These are phyloP conservation scores for Cnidoscolus chayamansa DNA, from an alignment of 441 rosid species.

Conservation along the genomic window DNA sequence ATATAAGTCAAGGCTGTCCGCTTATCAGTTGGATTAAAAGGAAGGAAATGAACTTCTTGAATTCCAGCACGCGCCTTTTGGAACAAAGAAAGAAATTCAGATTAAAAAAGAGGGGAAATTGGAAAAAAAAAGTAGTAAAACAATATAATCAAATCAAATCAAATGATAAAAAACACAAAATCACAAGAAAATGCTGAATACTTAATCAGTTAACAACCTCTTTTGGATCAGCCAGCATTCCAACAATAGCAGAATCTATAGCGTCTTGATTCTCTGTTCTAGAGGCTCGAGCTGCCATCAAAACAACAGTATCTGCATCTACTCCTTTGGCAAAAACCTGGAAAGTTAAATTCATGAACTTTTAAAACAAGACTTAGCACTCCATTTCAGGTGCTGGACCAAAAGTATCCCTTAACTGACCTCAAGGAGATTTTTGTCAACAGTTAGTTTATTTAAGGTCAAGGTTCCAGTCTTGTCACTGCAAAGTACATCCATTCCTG, in stretches of 20 bases:
- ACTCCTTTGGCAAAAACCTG: constrained; percentile 87
- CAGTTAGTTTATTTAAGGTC: constrained; percentile 84
- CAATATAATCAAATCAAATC: neutral
- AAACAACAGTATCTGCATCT: constrained; percentile 74
- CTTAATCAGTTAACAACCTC: constrained; percentile 45
- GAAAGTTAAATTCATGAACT: constrained; percentile 19
- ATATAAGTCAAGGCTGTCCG: constrained; percentile 86
- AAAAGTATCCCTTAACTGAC: constrained; percentile 33
- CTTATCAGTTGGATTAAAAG: constrained; percentile 94
- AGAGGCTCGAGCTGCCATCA: constrained; percentile 96
- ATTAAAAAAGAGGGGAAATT: neutral
- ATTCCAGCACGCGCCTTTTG: constrained; percentile 87
- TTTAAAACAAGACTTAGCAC: constrained; percentile 11
- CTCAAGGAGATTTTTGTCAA: constrained; percentile 88
- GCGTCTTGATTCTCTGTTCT: constrained; percentile 92
- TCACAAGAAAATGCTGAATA: too few relatives aligned
- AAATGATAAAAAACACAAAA: neutral
- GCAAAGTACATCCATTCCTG: constrained; percentile 98
- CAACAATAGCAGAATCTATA: constrained; percentile 87
- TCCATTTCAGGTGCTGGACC: neutral
- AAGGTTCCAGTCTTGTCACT: constrained; percentile 96
- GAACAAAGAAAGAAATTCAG: neutral
- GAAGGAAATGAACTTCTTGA: constrained; percentile 88
- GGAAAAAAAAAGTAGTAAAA: too few relatives aligned
- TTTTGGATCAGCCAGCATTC: constrained; percentile 94